These are phyloP conservation scores for Phytophthora fragariae DNA, from an alignment of 352 stramenopile species.

Conservation along the genomic window DNA sequence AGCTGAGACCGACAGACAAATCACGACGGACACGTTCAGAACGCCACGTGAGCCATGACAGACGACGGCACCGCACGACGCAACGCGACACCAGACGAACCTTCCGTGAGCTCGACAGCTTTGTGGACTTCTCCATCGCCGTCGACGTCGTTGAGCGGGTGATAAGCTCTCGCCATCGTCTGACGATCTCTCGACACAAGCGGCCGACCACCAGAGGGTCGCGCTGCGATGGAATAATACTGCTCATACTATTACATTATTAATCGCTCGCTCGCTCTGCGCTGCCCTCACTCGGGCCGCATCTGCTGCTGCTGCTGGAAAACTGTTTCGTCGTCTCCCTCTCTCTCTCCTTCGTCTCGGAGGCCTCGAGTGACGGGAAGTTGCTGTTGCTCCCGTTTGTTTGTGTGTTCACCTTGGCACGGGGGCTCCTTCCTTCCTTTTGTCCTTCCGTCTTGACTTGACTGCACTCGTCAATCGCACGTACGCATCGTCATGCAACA, in stretches of 20 bases:
- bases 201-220: neutral
- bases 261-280: slow-evolving; percentile 38
- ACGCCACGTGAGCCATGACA: slow-evolving; percentile 1
- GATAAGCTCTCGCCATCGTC: slow-evolving; percentile 43
- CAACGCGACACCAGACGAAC: slow-evolving; percentile 19
- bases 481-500: slow-evolving; percentile 41
- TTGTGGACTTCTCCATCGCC: slow-evolving; percentile 5
- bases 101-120: slow-evolving; percentile 48
- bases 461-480: slow-evolving; percentile 53
- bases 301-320: slow-evolving; percentile 22
- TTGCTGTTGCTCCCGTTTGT: too few relatives aligned
- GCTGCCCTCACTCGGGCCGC: slow-evolving; percentile 27
- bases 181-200: slow-evolving; percentile 10
- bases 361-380: too few relatives aligned
- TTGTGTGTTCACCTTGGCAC: too few relatives aligned
- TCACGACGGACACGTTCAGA: slow-evolving; percentile 10
- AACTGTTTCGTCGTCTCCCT: slow-evolving; percentile 17
- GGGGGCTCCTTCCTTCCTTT: too few relatives aligned
- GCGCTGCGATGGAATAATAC: slow-evolving; percentile 35
- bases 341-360: neutral
- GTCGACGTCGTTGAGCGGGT: slow-evolving; percentile 33
- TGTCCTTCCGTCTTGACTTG: slow-evolving; percentile 20
- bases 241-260: slow-evolving; percentile 60
- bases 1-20: slow-evolving; percentile 28
- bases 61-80: neutral